Evolutionary conservation across 2,329 filamentous ascomycete genomes (phyloP).

Genomic region (Sclerotinia glacialis): DNA sequence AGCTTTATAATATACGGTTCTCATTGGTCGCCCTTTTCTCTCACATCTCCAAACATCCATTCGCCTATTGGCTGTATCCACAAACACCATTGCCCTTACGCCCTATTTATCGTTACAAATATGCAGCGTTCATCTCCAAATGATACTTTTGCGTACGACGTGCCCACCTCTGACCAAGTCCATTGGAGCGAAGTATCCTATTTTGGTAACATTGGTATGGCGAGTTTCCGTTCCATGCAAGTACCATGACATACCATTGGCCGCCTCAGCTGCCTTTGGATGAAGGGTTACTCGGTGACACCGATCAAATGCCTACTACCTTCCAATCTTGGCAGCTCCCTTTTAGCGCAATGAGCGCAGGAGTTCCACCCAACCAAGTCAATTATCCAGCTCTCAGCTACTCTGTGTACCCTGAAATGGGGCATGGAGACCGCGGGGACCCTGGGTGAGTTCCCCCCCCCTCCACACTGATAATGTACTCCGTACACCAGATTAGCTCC

Average conservation of each 20-base stretch:
- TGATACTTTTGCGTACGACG: neutral
- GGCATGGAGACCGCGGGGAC: neutral
- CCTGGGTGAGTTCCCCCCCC: neutral
- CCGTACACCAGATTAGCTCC: too few relatives aligned
- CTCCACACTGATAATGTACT: neutral
- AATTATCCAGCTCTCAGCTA: neutral
- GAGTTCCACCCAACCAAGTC: neutral
- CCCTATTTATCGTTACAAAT: neutral
- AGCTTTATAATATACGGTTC: neutral
- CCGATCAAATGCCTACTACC: neutral
- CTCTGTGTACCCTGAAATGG: neutral
- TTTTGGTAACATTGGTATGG: neutral
- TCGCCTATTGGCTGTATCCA: neutral
- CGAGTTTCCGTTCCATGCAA: neutral
- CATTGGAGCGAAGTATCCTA: neutral
- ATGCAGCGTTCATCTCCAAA: neutral
- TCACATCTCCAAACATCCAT: neutral
- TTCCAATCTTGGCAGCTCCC: neutral
- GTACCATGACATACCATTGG: neutral
- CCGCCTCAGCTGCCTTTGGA: neutral
- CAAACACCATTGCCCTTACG: neutral
- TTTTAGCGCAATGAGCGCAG: neutral
- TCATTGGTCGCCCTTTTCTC: slow-evolving; percentile 9
- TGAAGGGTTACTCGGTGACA: too few relatives aligned
- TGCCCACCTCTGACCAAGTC: neutral